A percentile compares a stretch with the other conserved stretches of the same genome.
These are phyloP conservation scores for Suhomyces sp. DNA, from an alignment of 805 yeast genomes.

Conservation along the genomic window DNA sequence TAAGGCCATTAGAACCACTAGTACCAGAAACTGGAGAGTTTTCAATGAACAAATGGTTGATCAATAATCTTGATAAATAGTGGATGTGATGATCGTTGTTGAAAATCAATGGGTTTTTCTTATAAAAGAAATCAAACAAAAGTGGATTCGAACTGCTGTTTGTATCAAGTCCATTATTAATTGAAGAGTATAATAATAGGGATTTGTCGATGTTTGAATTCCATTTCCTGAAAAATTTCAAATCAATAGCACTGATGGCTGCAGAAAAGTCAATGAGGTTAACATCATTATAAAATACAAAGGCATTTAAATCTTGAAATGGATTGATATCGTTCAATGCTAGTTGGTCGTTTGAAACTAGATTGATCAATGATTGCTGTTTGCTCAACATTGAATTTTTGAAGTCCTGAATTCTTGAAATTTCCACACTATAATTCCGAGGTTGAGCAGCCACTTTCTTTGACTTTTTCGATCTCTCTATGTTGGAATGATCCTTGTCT, in stretches of 20 bases:
- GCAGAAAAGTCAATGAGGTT: constrained; percentile 56
- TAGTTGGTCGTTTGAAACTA: constrained; percentile 19
- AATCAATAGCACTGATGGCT: constrained; percentile 66
- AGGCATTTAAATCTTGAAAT: constrained; percentile 33
- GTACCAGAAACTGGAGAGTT: constrained; percentile 15
- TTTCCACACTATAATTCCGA: constrained; percentile 1
- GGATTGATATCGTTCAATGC: constrained; percentile 17
- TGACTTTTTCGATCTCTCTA: neutral
- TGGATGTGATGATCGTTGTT: constrained; percentile 67
- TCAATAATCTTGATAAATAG: constrained; percentile 68
- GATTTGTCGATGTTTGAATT: constrained; percentile 79
- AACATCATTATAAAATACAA: constrained; percentile 51
- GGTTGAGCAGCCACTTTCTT: too few species aligned
- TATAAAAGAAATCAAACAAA: constrained; percentile 37
- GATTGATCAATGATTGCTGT: constrained; percentile 41
- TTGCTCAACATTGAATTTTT: constrained; percentile 51
- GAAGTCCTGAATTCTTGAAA: constrained; percentile 44
- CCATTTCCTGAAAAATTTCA: constrained; percentile 68
- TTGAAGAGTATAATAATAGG: constrained; percentile 57
- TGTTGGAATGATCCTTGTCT: neutral
- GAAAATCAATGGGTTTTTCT: constrained; percentile 74
- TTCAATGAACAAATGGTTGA: constrained; percentile 67
- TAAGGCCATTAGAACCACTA: constrained; percentile 2
- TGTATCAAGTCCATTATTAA: constrained; percentile 20
- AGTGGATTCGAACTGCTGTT: constrained; percentile 4